A percentile compares a stretch with the other conserved stretches of the same genome.
These are phyloP conservation scores for Puccinia horiana DNA, from an alignment of 1,284 basidiomycete species.

Conservation along the genomic window DNA sequence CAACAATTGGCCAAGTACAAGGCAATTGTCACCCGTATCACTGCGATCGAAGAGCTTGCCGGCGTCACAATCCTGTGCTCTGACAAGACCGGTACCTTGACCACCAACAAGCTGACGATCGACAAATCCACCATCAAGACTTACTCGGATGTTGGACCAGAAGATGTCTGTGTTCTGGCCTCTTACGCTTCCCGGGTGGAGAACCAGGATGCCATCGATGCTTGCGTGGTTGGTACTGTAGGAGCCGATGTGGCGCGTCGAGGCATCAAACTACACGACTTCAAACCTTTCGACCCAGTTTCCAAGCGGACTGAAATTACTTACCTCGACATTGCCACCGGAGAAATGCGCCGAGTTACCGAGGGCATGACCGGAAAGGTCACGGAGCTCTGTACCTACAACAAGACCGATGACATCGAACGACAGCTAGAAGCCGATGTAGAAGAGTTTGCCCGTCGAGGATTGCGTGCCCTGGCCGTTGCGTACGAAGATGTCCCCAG, in stretches of 20 bases:
- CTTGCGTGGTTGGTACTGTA: conserved; percentile 79
- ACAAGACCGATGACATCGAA: no score
- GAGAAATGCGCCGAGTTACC: conserved; percentile 94
- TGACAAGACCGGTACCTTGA: no score
- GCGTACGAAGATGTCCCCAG: conserved; percentile 91
- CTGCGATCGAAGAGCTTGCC: conserved; percentile 92
- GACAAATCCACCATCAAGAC: conserved; percentile 88
- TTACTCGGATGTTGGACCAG: no score
- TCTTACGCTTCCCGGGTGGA: no score
- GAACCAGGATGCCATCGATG: no score
- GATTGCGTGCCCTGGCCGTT: conserved; percentile 95
- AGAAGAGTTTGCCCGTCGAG: conserved; percentile 89
- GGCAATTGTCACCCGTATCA: conserved; percentile 97
- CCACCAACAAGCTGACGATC: conserved; percentile 94
- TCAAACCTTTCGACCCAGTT: no score
- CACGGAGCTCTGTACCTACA: no score
- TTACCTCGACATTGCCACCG: conserved; percentile 86
- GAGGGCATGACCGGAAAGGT: conserved; percentile 96
- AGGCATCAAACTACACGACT: conserved; percentile 93
- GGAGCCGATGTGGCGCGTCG: conserved; percentile 76
- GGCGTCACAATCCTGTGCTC: conserved; percentile 96
- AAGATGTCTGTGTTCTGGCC: no score
- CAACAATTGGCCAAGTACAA: no score
- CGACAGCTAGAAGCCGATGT: no score
- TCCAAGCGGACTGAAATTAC: conserved; percentile 99